phyloP scores from a whole-genome alignment of 306 rosid species.

The Rosa chinensis region DNA sequence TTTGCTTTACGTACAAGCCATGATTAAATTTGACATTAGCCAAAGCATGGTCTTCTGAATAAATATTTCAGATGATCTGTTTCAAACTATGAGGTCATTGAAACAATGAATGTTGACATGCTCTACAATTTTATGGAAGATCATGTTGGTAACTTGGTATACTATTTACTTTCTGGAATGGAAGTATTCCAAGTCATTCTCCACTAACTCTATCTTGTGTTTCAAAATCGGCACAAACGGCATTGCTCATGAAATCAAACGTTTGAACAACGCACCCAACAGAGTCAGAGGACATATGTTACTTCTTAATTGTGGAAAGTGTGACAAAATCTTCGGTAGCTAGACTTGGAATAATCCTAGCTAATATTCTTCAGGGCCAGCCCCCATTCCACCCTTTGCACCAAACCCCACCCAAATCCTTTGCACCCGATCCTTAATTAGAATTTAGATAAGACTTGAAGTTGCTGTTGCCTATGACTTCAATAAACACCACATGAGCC shows the following conservation, averaged over 20 bases:
- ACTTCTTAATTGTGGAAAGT: no score
- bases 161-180: not conserved
- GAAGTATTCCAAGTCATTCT: not conserved
- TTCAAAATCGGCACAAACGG: not conserved
- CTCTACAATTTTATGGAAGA: not conserved
- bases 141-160: not conserved
- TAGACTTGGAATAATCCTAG: not conserved
- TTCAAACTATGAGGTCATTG: conserved; percentile 10
- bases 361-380: conserved; percentile 4
- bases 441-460: not conserved
- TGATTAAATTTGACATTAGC: conserved; percentile 5
- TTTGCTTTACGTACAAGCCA: conserved; percentile 1
- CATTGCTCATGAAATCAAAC: conserved; percentile 2
- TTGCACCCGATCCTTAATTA: not conserved
- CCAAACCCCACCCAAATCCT: conserved; percentile 24
- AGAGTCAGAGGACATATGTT: not conserved
- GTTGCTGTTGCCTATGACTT: not conserved
- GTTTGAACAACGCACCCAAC: conserved; percentile 20
- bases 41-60: not conserved
- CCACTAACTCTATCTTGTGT: not conserved
- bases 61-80: not conserved
- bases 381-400: conserved; percentile 9
- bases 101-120: not conserved
- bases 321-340: not conserved
- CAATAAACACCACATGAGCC: not conserved